phyloP scores from a whole-genome alignment of 2,329 filamentous ascomycete genomes.

The Trichoderma sp. region DNA sequence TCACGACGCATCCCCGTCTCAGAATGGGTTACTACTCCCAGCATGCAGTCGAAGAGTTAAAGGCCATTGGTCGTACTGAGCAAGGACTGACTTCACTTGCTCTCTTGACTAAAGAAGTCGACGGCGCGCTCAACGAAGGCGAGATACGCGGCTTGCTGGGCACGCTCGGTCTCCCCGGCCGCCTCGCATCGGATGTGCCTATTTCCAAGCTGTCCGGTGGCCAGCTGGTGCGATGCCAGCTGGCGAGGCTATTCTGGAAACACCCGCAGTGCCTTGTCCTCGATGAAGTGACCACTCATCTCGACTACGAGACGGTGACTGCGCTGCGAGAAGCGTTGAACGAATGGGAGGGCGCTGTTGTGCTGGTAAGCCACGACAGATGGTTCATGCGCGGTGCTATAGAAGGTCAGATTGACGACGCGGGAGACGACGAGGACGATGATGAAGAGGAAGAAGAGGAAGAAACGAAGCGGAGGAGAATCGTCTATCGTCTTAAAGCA shows the following conservation, averaged over 20 bases:
- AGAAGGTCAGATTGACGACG: conserved; percentile 37
- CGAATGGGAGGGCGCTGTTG: conserved; percentile 68
- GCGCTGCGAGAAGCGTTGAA: conserved; percentile 65
- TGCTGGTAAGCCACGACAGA: conserved; percentile 78
- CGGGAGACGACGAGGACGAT: conserved; percentile 34
- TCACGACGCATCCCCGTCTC: conserved; percentile 65
- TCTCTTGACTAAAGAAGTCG: conserved; percentile 56
- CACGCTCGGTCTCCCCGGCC: conserved; percentile 66
- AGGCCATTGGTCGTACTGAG: conserved; percentile 48
- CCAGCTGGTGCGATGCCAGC: conserved; percentile 64
- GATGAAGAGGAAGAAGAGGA: conserved; percentile 45
- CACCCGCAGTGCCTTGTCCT: conserved; percentile 70
- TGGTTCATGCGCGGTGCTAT: conserved; percentile 75
- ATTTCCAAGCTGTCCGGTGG: conserved; percentile 73
- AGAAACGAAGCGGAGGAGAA: conserved; percentile 44
- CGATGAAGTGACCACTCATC: conserved; percentile 80
- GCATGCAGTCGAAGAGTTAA: conserved; percentile 69
- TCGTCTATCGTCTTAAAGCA: conserved; percentile 58
- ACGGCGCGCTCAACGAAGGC: conserved; percentile 58
- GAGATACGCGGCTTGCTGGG: conserved; percentile 64
- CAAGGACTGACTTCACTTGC: conserved; percentile 61
- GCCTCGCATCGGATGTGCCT: conserved; percentile 69
- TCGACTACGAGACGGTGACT: conserved; percentile 77
- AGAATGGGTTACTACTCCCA: conserved; percentile 77
- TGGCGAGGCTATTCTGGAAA: conserved; percentile 66